A percentile compares a stretch with the other conserved stretches of the same genome.
phyloP scores from a whole-genome alignment of 2,329 filamentous ascomycete species.

The Metarhizium sp. region DNA sequence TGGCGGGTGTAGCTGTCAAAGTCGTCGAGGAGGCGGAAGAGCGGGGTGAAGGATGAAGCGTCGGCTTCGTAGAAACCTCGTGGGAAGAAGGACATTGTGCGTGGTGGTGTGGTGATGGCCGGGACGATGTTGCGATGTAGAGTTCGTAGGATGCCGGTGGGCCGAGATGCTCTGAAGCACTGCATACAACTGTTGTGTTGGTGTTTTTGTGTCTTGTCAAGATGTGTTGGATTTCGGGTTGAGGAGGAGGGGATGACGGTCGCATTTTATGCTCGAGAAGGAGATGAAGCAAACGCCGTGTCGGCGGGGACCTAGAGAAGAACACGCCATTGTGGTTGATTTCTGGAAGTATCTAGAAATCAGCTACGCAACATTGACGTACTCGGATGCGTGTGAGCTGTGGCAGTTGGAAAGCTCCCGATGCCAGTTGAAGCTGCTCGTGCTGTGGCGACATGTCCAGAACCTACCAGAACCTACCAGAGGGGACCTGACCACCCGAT shows the following conservation, averaged over 20 bases:
- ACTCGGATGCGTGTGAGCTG: neutral
- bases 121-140: slow-evolving; percentile 15
- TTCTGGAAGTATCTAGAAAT: neutral
- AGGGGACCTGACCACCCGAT: neutral
- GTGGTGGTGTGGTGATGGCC: slow-evolving; percentile 13
- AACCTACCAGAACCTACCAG: neutral
- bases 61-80: slow-evolving; percentile 39
- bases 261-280: neutral
- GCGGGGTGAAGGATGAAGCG: slow-evolving; percentile 37
- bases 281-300: neutral
- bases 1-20: slow-evolving; percentile 41
- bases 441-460: neutral
- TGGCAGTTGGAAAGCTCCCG: neutral
- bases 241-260: neutral
- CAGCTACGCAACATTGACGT: neutral
- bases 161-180: slow-evolving; percentile 14
- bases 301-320: neutral
- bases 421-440: neutral
- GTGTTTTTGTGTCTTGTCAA: neutral
- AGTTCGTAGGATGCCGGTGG: slow-evolving; percentile 14
- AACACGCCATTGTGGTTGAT: neutral
- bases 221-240: neutral
- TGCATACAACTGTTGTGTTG: slow-evolving; percentile 9
- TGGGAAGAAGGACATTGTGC: slow-evolving; percentile 53
- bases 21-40: slow-evolving; percentile 51